phyloP scores from a whole-genome alignment of 1,284 basidiomycete species.

The Spongiforma sp. region DNA sequence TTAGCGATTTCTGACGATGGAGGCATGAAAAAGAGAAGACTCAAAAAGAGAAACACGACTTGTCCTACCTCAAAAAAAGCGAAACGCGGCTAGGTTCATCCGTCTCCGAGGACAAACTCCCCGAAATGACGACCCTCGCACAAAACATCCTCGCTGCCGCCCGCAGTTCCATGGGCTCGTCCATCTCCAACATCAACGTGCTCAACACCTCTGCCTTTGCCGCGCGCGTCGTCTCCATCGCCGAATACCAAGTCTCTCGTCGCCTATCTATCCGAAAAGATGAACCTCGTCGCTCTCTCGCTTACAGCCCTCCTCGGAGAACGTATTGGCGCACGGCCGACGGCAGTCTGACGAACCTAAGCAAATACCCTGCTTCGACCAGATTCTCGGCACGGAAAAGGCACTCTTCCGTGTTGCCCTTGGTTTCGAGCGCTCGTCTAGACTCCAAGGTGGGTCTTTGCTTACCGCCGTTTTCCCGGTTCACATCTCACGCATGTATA shows the following conservation, averaged over 20 bases:
- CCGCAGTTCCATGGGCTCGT: too few relatives aligned
- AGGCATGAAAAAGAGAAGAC: too few relatives aligned
- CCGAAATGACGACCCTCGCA: too few relatives aligned
- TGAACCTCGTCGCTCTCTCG: conserved; percentile 97
- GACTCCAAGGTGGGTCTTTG: conserved; percentile 96
- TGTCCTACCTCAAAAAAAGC: too few relatives aligned
- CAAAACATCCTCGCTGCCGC: too few relatives aligned
- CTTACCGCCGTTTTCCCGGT: too few relatives aligned
- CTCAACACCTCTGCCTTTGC: conserved; percentile 99
- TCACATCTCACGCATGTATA: conserved; percentile 33
- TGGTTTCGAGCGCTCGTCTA: conserved; percentile 94
- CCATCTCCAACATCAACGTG: too few relatives aligned
- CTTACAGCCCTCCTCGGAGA: conserved; percentile 96
- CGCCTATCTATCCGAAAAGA: conserved; percentile 95
- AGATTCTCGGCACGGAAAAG: conserved; percentile 99
- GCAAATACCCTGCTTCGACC: conserved; percentile 97
- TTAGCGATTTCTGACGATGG: too few relatives aligned
- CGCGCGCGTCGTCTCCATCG: conserved; percentile 97
- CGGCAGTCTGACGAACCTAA: conserved; percentile 93
- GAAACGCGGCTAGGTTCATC: too few relatives aligned
- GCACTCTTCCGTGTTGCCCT: too few relatives aligned
- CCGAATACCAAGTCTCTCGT: conserved; percentile 93
- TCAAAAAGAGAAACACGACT: too few relatives aligned
- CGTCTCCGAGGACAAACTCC: too few relatives aligned
- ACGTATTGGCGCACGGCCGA: conserved; percentile 94